A percentile compares a stretch with the other conserved stretches of the same genome.
Conservation (phyloP, 2,329 filamentous ascomycete genomes). For the Trichoderma afroharzianum region DNA sequence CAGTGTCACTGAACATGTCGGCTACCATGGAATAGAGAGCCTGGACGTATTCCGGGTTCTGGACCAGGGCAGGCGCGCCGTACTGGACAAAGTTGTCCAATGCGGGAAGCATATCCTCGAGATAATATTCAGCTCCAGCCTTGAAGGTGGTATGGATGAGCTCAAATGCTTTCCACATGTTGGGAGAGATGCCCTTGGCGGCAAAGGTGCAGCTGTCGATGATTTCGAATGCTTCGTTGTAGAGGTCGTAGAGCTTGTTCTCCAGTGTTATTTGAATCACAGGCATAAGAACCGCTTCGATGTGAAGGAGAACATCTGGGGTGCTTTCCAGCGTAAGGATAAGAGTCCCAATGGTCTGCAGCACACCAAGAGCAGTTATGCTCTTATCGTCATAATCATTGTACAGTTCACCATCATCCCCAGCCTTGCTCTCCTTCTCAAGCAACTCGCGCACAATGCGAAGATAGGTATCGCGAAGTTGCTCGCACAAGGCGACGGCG, state of each 20-base stretch:
- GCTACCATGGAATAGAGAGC: slow-evolving; percentile 92
- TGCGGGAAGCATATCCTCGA: slow-evolving; percentile 97
- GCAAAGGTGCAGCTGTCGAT: slow-evolving; percentile 99
- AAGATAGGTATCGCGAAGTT: slow-evolving; percentile 92
- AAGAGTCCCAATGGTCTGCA: slow-evolving; percentile 96
- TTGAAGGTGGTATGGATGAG: slow-evolving; percentile 97
- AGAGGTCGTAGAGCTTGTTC: slow-evolving; percentile 89
- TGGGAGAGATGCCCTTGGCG: slow-evolving; percentile 89
- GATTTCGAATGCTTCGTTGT: slow-evolving; percentile 98
- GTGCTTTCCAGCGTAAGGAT: slow-evolving; percentile 97
- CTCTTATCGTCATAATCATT: slow-evolving; percentile 98
- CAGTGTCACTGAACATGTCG: slow-evolving; percentile 89
- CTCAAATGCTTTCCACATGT: slow-evolving; percentile 99
- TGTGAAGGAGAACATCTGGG: slow-evolving; percentile 87
- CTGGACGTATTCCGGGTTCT: slow-evolving; percentile 81
- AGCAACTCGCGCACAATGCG: slow-evolving; percentile 88
- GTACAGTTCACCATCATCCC: slow-evolving; percentile 72
- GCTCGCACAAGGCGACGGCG: slow-evolving; percentile 91
- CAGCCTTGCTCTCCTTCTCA: slow-evolving; percentile 77
- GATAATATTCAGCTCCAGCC: slow-evolving; percentile 90
- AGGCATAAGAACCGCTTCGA: slow-evolving; percentile 95
- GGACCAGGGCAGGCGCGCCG: slow-evolving; percentile 72
- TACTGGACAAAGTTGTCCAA: slow-evolving; percentile 98
- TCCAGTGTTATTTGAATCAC: slow-evolving; percentile 94
- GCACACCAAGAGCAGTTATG: slow-evolving; percentile 90